Evolutionary conservation across 352 stramenopile species (phyloP).

Genomic region (Thraustochytrium sp.): DNA sequence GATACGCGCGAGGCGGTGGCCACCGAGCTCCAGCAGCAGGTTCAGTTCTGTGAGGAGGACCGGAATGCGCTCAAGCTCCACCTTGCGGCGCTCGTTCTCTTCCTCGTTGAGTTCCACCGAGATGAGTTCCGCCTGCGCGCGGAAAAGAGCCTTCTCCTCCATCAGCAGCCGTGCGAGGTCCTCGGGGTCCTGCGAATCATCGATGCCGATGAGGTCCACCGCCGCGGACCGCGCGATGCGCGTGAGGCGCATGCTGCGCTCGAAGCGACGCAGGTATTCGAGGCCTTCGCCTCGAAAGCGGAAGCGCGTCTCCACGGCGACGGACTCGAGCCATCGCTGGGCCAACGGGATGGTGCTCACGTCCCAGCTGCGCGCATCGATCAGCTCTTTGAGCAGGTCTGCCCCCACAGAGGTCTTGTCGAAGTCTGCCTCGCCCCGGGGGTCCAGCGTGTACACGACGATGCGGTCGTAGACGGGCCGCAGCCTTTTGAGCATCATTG

Average conservation of each 20-base stretch:
- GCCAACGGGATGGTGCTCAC: not conserved
- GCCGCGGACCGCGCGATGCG: not conserved
- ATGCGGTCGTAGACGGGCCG: not conserved
- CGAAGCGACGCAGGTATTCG: not conserved
- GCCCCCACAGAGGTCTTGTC: not conserved
- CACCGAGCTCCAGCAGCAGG: not conserved
- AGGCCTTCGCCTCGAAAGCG: not conserved
- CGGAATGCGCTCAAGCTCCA: not conserved
- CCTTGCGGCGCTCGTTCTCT: not conserved
- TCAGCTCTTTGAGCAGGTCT: not conserved
- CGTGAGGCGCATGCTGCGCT: not conserved
- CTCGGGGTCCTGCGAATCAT: not conserved
- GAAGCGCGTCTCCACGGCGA: conserved; percentile 5
- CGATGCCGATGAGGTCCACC: not conserved
- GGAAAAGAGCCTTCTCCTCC: not conserved
- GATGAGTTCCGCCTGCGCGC: not conserved
- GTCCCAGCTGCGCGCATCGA: not conserved
- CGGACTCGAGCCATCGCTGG: not conserved
- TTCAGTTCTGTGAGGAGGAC: not conserved
- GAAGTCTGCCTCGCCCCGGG: not conserved
- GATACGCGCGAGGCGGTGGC: not conserved
- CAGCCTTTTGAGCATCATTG: not conserved
- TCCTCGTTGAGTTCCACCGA: not conserved
- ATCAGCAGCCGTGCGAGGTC: not conserved
- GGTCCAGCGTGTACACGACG: not conserved